Percentiles rank a stretch among this genome's conserved stretches.
These are phyloP conservation scores for Pythium sp. DNA, from an alignment of 352 stramenopile species.

Conservation along the genomic window DNA sequence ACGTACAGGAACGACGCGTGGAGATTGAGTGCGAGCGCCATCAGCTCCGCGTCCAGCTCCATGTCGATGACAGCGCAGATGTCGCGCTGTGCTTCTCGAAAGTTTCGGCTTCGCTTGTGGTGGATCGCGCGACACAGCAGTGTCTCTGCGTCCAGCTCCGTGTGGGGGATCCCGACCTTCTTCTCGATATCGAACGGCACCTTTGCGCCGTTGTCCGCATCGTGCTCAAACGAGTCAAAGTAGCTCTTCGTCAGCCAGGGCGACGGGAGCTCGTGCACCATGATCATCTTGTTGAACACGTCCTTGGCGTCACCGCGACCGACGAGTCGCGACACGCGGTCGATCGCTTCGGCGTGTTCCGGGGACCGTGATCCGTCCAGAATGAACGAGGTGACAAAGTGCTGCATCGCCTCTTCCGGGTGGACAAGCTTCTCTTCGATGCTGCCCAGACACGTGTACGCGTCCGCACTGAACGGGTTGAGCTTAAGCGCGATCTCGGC, in stretches of 20 bases:
- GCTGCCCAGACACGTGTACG: conserved; percentile 66
- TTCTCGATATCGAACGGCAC: conserved; percentile 70
- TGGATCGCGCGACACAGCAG: conserved; percentile 68
- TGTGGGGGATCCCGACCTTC: conserved; percentile 26
- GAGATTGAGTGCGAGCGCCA: conserved; percentile 64
- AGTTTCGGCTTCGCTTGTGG: conserved; percentile 60
- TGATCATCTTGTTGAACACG: conserved; percentile 68
- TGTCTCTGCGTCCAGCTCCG: conserved; percentile 45
- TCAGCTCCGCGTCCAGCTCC: conserved; percentile 40
- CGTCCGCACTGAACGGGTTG: conserved; percentile 64
- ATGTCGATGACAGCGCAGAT: conserved; percentile 35
- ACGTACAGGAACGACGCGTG: conserved; percentile 84
- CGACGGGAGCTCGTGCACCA: conserved; percentile 71
- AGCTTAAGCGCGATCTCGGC: conserved; percentile 48
- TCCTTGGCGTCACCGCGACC: conserved; percentile 62
- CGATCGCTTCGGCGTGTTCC: conserved; percentile 68
- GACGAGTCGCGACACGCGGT: conserved; percentile 64
- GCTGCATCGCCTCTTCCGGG: conserved; percentile 70
- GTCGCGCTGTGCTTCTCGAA: conserved; percentile 45
- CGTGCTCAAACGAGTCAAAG: conserved; percentile 83
- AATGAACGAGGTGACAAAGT: conserved; percentile 82
- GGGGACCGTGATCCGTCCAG: conserved; percentile 71
- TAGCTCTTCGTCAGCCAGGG: conserved; percentile 82
- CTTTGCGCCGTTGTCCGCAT: conserved; percentile 56
- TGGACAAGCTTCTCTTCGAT: conserved; percentile 54